A percentile compares a stretch with the other conserved stretches of the same genome.
Conservation (phyloP, 768 basidiomycete species). For the Suillus tomentosus region DNA sequence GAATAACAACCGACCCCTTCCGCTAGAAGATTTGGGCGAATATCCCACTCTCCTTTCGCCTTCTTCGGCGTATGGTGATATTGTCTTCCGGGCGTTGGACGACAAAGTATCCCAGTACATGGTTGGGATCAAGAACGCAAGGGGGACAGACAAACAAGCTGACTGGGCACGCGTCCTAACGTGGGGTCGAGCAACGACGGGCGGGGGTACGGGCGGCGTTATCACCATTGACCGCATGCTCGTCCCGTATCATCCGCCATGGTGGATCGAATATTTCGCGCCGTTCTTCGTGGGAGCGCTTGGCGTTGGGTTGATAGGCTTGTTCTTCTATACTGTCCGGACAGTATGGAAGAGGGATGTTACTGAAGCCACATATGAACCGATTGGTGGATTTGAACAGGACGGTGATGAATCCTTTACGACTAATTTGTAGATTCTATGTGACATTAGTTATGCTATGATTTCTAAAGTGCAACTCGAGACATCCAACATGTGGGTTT, state of each 20-base stretch:
- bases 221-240: slow-evolving; percentile 84
- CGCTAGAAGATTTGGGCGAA: slow-evolving; percentile 67
- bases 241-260: slow-evolving; percentile 82
- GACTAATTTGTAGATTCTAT: slow-evolving; percentile 22
- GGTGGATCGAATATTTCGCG: slow-evolving; percentile 78
- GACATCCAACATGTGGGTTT: background rate
- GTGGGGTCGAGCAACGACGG: slow-evolving; percentile 79
- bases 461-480: slow-evolving; percentile 7
- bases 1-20: slow-evolving; percentile 73
- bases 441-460: slow-evolving; percentile 15
- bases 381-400: slow-evolving; percentile 75
- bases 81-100: slow-evolving; percentile 67
- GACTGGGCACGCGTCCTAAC: slow-evolving; percentile 68
- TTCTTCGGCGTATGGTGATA: slow-evolving; percentile 70
- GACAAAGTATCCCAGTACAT: slow-evolving; percentile 51
- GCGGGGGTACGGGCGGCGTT: slow-evolving; percentile 80
- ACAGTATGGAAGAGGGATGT: slow-evolving; percentile 72
- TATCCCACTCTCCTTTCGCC: slow-evolving; percentile 79
- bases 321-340: slow-evolving; percentile 74
- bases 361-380: slow-evolving; percentile 88
- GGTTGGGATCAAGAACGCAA: slow-evolving; percentile 73
- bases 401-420: slow-evolving; percentile 41
- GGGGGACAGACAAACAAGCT: slow-evolving; percentile 59
- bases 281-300: slow-evolving; percentile 62
- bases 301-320: slow-evolving; percentile 61